phyloP scores from a whole-genome alignment of 2,329 filamentous ascomycete genomes.

The Pseudocercospora crystallina region DNA sequence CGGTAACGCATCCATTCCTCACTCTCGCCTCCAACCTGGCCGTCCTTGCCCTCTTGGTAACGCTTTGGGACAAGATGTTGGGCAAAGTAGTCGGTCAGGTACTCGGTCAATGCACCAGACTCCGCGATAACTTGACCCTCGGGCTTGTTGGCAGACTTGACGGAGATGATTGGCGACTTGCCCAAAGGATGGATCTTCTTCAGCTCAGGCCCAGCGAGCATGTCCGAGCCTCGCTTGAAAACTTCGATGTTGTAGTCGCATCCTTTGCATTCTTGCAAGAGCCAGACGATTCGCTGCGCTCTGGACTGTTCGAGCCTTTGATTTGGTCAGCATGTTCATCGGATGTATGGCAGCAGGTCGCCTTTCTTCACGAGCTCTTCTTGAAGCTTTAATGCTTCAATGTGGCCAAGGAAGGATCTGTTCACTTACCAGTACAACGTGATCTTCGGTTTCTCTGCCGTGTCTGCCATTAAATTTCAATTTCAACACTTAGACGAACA shows the following conservation, averaged over 20 bases:
- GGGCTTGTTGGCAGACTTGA: slow-evolving; percentile 50
- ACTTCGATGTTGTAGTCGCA: slow-evolving; percentile 77
- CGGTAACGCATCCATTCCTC: slow-evolving; percentile 61
- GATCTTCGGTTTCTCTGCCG: slow-evolving; percentile 49
- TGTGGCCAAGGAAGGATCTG: not conserved
- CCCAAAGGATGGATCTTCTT: slow-evolving; percentile 79
- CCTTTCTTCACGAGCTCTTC: not conserved
- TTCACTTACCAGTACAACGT: slow-evolving; percentile 62
- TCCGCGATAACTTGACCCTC: slow-evolving; percentile 71
- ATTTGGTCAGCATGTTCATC: not conserved
- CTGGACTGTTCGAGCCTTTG: slow-evolving; percentile 79
- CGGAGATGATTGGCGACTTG: slow-evolving; percentile 76
- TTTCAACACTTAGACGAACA: not conserved
- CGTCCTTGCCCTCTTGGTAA: slow-evolving; percentile 55
- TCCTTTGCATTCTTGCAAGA: slow-evolving; percentile 73
- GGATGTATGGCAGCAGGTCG: not conserved
- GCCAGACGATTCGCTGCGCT: slow-evolving; percentile 79
- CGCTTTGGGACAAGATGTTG: slow-evolving; percentile 52
- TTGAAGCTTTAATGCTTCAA: too few species aligned
- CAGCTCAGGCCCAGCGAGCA: slow-evolving; percentile 72
- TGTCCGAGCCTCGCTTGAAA: slow-evolving; percentile 67
- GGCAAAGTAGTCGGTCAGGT: slow-evolving; percentile 69
- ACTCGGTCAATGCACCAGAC: slow-evolving; percentile 78
- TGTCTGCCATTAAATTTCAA: slow-evolving; percentile 19
- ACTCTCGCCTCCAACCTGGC: slow-evolving; percentile 57